Percentiles rank a stretch among this genome's conserved stretches.
Evolutionary conservation across 305 asterid species (phyloP).

Genomic region (Fraxinus dipetala): DNA sequence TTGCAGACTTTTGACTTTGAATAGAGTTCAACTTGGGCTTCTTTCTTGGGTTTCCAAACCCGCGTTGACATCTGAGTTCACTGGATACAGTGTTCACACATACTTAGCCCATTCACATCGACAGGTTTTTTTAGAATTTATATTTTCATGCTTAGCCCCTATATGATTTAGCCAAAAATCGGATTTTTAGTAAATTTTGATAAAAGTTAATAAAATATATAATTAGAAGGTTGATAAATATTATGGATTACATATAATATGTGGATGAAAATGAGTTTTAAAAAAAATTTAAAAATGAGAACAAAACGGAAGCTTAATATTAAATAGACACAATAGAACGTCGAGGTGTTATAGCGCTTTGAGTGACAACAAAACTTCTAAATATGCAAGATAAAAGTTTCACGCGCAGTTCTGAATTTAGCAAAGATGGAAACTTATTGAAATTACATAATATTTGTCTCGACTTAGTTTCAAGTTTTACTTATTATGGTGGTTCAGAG

Average conservation of each 20-base stretch:
- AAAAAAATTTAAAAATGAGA: no score
- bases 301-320: no score
- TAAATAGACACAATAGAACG: not conserved
- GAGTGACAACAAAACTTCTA: not conserved
- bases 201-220: no score
- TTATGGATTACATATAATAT: no score
- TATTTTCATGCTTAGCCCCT: not conserved
- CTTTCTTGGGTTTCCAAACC: constrained; percentile 34
- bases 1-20: constrained; percentile 27
- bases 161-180: not conserved
- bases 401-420: not conserved
- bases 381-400: not conserved
- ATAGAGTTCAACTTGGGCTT: constrained; percentile 23
- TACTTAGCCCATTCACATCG: constrained; percentile 17
- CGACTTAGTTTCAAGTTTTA: not conserved
- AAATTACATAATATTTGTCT: not conserved
- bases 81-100: constrained; percentile 11
- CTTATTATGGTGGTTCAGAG: not conserved
- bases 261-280: no score
- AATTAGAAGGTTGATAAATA: no score
- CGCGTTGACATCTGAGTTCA: constrained; percentile 39
- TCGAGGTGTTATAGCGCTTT: not conserved
- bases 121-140: not conserved
- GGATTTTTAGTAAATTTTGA: not conserved
- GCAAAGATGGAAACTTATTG: not conserved